Base-by-base conservation (phyloP, 164 flowering plant species). In the Kingdonia uniflora region DNA sequence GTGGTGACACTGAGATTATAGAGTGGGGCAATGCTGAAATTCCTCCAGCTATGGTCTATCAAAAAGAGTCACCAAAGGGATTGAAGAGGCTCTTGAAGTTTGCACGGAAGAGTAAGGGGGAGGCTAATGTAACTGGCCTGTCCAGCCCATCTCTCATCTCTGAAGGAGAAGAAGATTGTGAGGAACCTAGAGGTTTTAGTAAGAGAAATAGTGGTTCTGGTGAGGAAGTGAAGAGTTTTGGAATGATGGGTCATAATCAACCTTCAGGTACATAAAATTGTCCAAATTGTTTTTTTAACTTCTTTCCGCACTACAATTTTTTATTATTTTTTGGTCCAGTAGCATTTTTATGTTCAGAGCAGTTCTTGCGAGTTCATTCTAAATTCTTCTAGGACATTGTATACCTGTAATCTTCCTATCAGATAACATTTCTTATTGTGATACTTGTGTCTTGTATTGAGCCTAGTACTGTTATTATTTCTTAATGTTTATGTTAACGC, bases 21-120 rank as follows among this genome's bases (percentile, higher is more conserved):
- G 94, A 81, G 57, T 90, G 97, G 95, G 97, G 95, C 40, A 81
- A 74, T 72, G 88, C 94, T 45, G 97, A 84, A 67, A 81, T 78
- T 58, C 85, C 84, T 17, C 87, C 91, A 43, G 51, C 80, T 22
- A 52, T 82, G 66, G 61, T 76, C 52, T 80, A 72, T 71, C 97
- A 81, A 37, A 90, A 82, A 64, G 91, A 82, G 71, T 78, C 82
- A 22, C 91, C 94, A 14, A 86, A 81, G 68, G 97, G 97, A 56
- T 71, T 90, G 54, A 90, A 84, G 73, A 82, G 94, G 73, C 82
- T 90, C 19, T 64, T 90, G 60, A 86, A 86, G 66, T 84, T 86
- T 78, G 92, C 87, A 24, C 68, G 95, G 58, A 89, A 89, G 65
- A 84, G 80, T 64, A 80, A 74, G 57, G 86, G 80, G 17, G 85